These are phyloP conservation scores for Microcera coccophila DNA, from an alignment of 2,329 filamentous ascomycete genomes.

Conservation along the genomic window DNA sequence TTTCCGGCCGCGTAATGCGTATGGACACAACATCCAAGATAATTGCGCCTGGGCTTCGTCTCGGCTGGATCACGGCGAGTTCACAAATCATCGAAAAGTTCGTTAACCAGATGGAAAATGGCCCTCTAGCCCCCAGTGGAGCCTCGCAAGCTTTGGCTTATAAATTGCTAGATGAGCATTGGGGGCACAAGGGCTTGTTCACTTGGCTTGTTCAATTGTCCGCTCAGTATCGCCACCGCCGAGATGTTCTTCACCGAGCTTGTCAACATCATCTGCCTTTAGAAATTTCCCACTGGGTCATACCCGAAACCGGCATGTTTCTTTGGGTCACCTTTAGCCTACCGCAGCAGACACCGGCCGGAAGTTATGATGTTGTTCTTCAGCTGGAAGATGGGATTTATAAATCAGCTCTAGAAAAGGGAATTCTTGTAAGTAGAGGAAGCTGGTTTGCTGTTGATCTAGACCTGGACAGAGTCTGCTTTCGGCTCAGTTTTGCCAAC, in stretches of 20 bases:
- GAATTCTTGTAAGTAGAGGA: no score
- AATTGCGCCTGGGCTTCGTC: slow-evolving; percentile 67
- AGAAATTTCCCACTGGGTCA: slow-evolving; percentile 69
- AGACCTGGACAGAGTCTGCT: no score
- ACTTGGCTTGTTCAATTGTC: slow-evolving; percentile 77
- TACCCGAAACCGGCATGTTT: slow-evolving; percentile 84
- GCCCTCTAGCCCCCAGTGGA: slow-evolving; percentile 74
- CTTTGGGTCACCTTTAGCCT: background rate
- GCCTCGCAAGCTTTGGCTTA: slow-evolving; percentile 73
- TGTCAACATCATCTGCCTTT: slow-evolving; percentile 69
- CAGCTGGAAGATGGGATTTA: no score
- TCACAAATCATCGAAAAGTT: slow-evolving; percentile 75
- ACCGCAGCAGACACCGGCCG: no score
- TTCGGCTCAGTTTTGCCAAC: no score
- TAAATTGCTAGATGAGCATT: slow-evolving; percentile 80
- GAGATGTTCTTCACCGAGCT: slow-evolving; percentile 67
- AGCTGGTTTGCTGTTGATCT: no score
- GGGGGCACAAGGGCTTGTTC: slow-evolving; percentile 85
- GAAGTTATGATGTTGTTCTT: no score
- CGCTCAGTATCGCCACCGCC: slow-evolving; percentile 67
- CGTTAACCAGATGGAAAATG: slow-evolving; percentile 69
- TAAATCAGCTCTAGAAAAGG: no score
- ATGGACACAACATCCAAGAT: slow-evolving; percentile 88
- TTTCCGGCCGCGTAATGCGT: slow-evolving; percentile 75
- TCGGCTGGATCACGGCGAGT: slow-evolving; percentile 79